Conservation (phyloP, 345 rosid species). For the Lagerstroemia speciosa region DNA sequence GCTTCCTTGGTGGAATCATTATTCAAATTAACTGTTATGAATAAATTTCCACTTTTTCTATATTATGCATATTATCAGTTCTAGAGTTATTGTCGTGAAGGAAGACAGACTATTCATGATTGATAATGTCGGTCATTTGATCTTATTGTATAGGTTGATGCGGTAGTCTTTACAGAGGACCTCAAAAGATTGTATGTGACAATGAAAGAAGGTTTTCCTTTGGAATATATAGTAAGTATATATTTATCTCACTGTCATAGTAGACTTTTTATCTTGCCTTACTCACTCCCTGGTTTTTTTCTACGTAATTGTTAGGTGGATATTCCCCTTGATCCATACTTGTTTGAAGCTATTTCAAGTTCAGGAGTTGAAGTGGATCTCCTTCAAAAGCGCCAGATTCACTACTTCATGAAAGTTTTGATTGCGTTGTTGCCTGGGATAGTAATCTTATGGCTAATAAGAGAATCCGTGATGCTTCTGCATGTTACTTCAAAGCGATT, state of each 20-base stretch:
- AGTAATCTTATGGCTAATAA: constrained; percentile 67
- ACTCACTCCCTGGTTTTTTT: not conserved
- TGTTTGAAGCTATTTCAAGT: constrained; percentile 74
- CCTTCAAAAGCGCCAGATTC: constrained; percentile 83
- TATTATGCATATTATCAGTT: not conserved
- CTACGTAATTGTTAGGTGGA: constrained; percentile 48
- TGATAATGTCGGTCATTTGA: constrained; percentile 9
- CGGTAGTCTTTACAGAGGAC: constrained; percentile 92
- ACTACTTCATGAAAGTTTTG: constrained; percentile 79
- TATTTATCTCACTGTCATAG: not conserved
- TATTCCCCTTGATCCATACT: constrained; percentile 86
- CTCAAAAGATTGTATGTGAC: constrained; percentile 77
- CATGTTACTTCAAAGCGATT: constrained; percentile 69
- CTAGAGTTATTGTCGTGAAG: not conserved
- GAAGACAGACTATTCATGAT: not conserved
- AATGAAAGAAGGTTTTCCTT: constrained; percentile 93
- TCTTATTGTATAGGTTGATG: constrained; percentile 63
- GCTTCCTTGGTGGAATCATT: not conserved
- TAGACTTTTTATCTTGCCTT: not conserved
- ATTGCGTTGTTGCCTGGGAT: constrained; percentile 76
- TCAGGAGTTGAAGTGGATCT: constrained; percentile 94
- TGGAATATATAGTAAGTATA: constrained; percentile 78
- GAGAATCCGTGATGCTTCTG: constrained; percentile 77
- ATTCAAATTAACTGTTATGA: not conserved
- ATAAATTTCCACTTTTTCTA: not conserved